Conservation (phyloP, 805 yeast genomes). For the Wickerhamomyces pijperi region DNA sequence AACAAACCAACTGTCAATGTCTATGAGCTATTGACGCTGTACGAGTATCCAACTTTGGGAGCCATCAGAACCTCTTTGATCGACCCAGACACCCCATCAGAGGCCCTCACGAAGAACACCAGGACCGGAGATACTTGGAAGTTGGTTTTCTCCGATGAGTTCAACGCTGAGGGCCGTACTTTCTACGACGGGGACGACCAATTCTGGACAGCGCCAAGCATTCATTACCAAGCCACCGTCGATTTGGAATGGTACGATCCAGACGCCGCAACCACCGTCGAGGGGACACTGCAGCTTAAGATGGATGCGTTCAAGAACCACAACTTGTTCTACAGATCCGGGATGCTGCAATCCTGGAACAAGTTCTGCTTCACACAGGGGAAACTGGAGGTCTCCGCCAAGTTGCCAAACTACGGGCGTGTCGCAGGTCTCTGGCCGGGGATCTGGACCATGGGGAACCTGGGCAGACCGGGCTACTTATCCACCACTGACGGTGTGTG, state of each 20-base stretch:
- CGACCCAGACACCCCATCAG: slow-evolving; percentile 53
- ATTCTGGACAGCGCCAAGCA: slow-evolving; percentile 77
- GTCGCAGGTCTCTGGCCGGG: slow-evolving; percentile 93
- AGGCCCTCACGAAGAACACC: slow-evolving; percentile 37
- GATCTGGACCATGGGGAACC: slow-evolving; percentile 87
- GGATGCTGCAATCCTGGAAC: slow-evolving; percentile 91
- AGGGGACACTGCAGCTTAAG: slow-evolving; percentile 58
- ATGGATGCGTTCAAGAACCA: slow-evolving; percentile 82
- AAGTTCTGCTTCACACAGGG: slow-evolving; percentile 86
- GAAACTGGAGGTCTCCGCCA: slow-evolving; percentile 60
- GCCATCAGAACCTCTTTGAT: slow-evolving; percentile 41
- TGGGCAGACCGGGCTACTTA: slow-evolving; percentile 84
- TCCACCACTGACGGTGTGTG: slow-evolving; percentile 88
- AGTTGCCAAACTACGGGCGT: slow-evolving; percentile 69
- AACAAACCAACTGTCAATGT: slow-evolving; percentile 10
- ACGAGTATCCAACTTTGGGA: slow-evolving; percentile 37
- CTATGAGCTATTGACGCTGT: slow-evolving; percentile 32
- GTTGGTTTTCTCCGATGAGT: slow-evolving; percentile 84
- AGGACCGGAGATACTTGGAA: slow-evolving; percentile 58
- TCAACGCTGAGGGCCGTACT: slow-evolving; percentile 80
- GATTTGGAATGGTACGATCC: slow-evolving; percentile 96
- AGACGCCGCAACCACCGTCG: slow-evolving; percentile 68
- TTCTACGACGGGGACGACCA: slow-evolving; percentile 89
- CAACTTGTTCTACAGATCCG: slow-evolving; percentile 72
- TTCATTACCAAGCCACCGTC: slow-evolving; percentile 76